Conservation (phyloP, 768 basidiomycete species). For the Roridomyces roridus region DNA sequence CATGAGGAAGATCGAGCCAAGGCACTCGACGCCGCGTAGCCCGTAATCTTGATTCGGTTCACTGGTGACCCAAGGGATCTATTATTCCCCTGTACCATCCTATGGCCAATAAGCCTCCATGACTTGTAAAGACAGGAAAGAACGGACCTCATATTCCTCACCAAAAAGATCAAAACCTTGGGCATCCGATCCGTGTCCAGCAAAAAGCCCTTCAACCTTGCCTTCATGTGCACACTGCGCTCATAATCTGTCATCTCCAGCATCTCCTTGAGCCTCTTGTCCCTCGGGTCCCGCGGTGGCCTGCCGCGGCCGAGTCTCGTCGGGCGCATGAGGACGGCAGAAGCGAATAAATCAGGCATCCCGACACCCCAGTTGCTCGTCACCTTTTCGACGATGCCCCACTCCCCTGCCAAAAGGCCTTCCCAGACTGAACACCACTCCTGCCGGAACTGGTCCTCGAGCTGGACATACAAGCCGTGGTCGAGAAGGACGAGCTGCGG, state of each 20-base stretch:
- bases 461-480: slow-evolving; percentile 87
- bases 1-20: slow-evolving; percentile 44
- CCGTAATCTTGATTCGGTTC: slow-evolving; percentile 90
- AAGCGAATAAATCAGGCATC: slow-evolving; percentile 74
- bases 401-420: slow-evolving; percentile 63
- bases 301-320: slow-evolving; percentile 48
- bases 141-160: slow-evolving; percentile 74
- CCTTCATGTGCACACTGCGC: slow-evolving; percentile 70
- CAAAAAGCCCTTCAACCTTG: slow-evolving; percentile 68
- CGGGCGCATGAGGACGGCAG: slow-evolving; percentile 73
- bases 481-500: slow-evolving; percentile 86
- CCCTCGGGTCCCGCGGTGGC: slow-evolving; percentile 30
- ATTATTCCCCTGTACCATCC: slow-evolving; percentile 75
- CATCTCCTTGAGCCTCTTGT: slow-evolving; percentile 38
- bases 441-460: slow-evolving; percentile 68
- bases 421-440: slow-evolving; percentile 86
- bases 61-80: slow-evolving; percentile 86
- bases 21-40: slow-evolving; percentile 79
- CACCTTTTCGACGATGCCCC: slow-evolving; percentile 54
- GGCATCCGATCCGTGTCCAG: slow-evolving; percentile 81
- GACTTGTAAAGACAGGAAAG: neutral
- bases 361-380: slow-evolving; percentile 73
- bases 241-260: slow-evolving; percentile 70
- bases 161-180: slow-evolving; percentile 75
- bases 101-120: slow-evolving; percentile 1